Evolutionary conservation across 495 filamentous ascomycete genomes (phyloP).

Genomic region (Filosporella fistucella): DNA sequence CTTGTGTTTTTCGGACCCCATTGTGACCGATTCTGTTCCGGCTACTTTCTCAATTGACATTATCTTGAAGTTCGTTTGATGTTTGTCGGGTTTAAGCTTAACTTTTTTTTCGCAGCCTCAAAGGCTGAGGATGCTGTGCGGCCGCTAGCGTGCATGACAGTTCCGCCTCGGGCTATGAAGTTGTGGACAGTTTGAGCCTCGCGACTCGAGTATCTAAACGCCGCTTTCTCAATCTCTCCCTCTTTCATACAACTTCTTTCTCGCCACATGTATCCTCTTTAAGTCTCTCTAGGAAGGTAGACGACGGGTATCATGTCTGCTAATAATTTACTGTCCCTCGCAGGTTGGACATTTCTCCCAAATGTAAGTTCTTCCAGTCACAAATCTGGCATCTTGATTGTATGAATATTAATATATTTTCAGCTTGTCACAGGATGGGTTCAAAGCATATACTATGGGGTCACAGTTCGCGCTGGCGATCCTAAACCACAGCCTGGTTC

Average conservation of each 20-base stretch:
- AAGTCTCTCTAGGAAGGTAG: no score
- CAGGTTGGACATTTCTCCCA: conserved; percentile 79
- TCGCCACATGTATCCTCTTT: background rate
- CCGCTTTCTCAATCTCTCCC: no score
- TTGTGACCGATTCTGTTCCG: conserved; percentile 3
- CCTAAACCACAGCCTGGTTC: conserved; percentile 71
- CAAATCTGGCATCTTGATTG: background rate
- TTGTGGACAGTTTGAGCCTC: conserved; percentile 16
- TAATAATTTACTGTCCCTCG: conserved; percentile 57
- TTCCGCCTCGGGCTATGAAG: background rate
- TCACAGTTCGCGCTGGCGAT: conserved; percentile 89
- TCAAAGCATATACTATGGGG: conserved; percentile 78
- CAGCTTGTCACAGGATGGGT: conserved; percentile 76
- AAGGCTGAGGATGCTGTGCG: conserved; percentile 12
- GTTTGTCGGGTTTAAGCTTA: conserved; percentile 2
- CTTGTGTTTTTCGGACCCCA: conserved; percentile 23
- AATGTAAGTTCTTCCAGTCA: conserved; percentile 44
- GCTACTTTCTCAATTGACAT: conserved; percentile 20
- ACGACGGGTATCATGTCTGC: conserved; percentile 12
- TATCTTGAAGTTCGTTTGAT: background rate
- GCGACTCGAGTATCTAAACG: conserved; percentile 1
- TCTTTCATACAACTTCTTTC: no score
- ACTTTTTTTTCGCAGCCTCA: conserved; percentile 5
- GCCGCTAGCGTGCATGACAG: conserved; percentile 7
- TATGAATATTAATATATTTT: conserved; percentile 8